Evolutionary conservation across 306 rosid genomes (phyloP), one percentile per base, ranked within the genome.

Genomic region (Acmispon strigosus): DNA sequence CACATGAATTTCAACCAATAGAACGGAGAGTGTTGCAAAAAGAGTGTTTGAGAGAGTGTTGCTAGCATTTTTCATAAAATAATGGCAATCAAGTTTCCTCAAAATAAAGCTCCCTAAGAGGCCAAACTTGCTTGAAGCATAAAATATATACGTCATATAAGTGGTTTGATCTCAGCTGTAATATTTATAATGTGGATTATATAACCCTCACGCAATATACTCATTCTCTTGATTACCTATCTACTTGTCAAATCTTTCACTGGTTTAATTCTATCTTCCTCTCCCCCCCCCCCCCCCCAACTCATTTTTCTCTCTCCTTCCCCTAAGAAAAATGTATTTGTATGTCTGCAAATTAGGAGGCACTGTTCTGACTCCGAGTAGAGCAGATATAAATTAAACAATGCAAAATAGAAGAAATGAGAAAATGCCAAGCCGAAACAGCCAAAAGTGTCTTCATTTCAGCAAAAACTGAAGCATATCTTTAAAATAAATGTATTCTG

Each of bases 401-500:
- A 75, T 10, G 34, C 16, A 67, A 56, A 48, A 7, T 51, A 1
- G 61, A 75, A 34, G 42, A 36, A 37, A 61, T 52, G 49, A 11
- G 42, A 66, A 57, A 73, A 49, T 7, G 47, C 24, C 20, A 9
- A 22, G 61, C 62, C 49, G 19, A 36, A 20, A 1, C 11, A 68
- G 8, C 10, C 49, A 20, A 27, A 14, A 29, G 4, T 24, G 41
- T 65, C 11, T 41, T 49, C 55, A 54, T 57, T 15, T 14, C 41
- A 24, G 55, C 60, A 74, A n/a, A 62, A 62, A 43, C 64, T n/a
- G 39, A 64, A 34, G 58, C 47, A 16, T 61, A 48, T 70, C 66
- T 32, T 20, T 52, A 48, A 49, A 60, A 29, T 41, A 37, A 27
- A 17, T n/a, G 51, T 14, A 18, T 51, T 13, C 8, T 29, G 24